These are phyloP conservation scores for Colletotrichum neosansevieriae DNA, from an alignment of 2,329 filamentous ascomycete species.

Conservation along the genomic window DNA sequence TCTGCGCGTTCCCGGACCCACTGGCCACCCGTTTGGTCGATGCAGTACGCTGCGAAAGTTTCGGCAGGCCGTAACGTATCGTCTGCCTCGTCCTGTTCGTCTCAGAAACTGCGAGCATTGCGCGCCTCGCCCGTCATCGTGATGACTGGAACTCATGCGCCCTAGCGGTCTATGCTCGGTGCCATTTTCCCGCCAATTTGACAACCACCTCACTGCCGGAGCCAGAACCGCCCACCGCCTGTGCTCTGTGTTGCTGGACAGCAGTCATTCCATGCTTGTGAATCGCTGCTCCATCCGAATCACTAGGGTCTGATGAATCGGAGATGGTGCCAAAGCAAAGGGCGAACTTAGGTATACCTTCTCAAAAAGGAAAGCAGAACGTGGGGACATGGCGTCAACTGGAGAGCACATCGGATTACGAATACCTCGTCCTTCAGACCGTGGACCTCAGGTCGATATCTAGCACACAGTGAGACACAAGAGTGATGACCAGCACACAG, in stretches of 20 bases:
- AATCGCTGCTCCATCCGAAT: slow-evolving; percentile 21
- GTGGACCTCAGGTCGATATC: background rate
- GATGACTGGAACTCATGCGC: slow-evolving; percentile 11
- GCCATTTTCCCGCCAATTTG: slow-evolving; percentile 8
- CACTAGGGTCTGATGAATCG: slow-evolving; percentile 3
- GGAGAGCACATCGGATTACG: background rate
- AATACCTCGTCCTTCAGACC: too few relatives aligned
- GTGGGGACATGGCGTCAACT: slow-evolving; percentile 8
- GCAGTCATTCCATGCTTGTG: background rate
- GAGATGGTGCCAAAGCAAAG: slow-evolving; percentile 20
- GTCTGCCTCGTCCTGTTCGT: slow-evolving; percentile 25
- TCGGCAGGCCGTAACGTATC: slow-evolving; percentile 20
- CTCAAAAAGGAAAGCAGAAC: slow-evolving; percentile 20
- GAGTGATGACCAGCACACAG: slow-evolving; percentile 32
- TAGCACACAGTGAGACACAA: background rate
- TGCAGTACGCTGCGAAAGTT: slow-evolving; percentile 24
- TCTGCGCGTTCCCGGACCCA: slow-evolving; percentile 31
- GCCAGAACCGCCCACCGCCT: too few relatives aligned
- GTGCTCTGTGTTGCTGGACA: background rate
- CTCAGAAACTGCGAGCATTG: slow-evolving; percentile 31
- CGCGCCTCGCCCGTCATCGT: slow-evolving; percentile 28
- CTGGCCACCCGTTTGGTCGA: slow-evolving; percentile 27
- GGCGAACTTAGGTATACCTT: background rate
- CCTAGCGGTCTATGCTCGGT: slow-evolving; percentile 24
- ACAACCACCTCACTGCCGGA: slow-evolving; percentile 16